Percentiles rank a stretch among this genome's conserved stretches.
Conservation (phyloP, 2,329 filamentous ascomycete species). For the Colletotrichum horii region DNA sequence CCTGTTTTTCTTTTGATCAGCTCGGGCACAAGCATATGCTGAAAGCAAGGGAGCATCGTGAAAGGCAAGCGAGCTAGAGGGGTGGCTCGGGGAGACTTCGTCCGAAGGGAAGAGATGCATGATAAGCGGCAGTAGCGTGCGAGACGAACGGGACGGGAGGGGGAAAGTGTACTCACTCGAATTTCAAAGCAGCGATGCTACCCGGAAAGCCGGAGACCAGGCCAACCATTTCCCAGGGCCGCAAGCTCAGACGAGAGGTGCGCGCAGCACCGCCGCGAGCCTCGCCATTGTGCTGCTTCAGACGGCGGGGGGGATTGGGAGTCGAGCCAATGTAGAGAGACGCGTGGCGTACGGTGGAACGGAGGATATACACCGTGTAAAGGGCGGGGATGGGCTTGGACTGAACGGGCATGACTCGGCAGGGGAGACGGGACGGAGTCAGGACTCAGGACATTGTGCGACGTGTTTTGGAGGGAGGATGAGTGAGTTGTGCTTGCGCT, state of each 20-base stretch:
- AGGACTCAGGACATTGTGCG: constrained; percentile 19
- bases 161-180: constrained; percentile 66
- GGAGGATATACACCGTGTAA: constrained; percentile 91
- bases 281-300: constrained; percentile 91
- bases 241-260: constrained; percentile 70
- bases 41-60: background rate
- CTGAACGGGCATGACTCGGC: constrained; percentile 43
- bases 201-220: constrained; percentile 90
- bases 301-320: constrained; percentile 81
- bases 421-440: background rate
- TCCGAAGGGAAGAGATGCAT: background rate
- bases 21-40: background rate
- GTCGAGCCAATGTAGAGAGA: constrained; percentile 91
- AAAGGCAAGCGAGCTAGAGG: background rate
- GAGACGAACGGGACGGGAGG: background rate
- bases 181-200: constrained; percentile 86
- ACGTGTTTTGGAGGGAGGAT: constrained; percentile 1
- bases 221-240: constrained; percentile 91
- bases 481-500: background rate
- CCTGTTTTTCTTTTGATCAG: constrained; percentile 47
- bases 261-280: constrained; percentile 80
- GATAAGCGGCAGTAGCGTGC: background rate
- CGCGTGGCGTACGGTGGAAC: constrained; percentile 76
- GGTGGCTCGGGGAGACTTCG: background rate
- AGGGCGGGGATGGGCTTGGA: constrained; percentile 78